Conservation (phyloP, 768 basidiomycete species). For the Boletus huronensis region DNA sequence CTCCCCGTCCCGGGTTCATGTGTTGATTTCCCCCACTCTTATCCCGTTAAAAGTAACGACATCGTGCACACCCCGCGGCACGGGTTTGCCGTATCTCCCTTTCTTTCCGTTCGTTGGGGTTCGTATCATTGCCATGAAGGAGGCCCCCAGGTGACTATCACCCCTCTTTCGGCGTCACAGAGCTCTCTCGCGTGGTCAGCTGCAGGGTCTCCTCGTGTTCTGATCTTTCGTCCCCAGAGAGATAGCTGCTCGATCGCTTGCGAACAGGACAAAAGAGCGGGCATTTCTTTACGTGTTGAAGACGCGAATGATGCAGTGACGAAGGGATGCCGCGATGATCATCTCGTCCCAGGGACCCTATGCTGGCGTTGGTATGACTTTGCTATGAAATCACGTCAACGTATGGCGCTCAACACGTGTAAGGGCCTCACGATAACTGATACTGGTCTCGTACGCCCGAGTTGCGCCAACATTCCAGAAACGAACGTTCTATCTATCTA, state of each 20-base stretch:
- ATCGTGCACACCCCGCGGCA: conserved; percentile 4
- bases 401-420: conserved; percentile 19
- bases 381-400: conserved; percentile 15
- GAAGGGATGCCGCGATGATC: neutral
- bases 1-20: conserved; percentile 3
- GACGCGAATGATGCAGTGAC: neutral
- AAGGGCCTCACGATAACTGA: conserved; percentile 3
- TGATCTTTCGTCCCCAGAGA: conserved; percentile 4
- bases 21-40: conserved; percentile 15
- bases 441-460: neutral
- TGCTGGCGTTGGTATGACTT: neutral
- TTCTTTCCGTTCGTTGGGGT: neutral
- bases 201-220: conserved; percentile 27
- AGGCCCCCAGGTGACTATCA: conserved; percentile 5
- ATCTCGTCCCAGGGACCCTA: neutral
- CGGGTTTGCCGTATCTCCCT: conserved; percentile 1
- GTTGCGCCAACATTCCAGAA: conserved; percentile 8
- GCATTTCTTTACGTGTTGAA: conserved; percentile 20
- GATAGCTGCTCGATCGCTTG: conserved; percentile 7
- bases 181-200: conserved; percentile 19
- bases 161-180: conserved; percentile 22
- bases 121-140: neutral
- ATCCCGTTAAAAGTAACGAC: conserved; percentile 6
- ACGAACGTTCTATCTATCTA: conserved; percentile 17
- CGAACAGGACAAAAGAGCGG: neutral